phyloP scores from a whole-genome alignment of 169 alveolate genomes.

The Hammondia hammondi region DNA sequence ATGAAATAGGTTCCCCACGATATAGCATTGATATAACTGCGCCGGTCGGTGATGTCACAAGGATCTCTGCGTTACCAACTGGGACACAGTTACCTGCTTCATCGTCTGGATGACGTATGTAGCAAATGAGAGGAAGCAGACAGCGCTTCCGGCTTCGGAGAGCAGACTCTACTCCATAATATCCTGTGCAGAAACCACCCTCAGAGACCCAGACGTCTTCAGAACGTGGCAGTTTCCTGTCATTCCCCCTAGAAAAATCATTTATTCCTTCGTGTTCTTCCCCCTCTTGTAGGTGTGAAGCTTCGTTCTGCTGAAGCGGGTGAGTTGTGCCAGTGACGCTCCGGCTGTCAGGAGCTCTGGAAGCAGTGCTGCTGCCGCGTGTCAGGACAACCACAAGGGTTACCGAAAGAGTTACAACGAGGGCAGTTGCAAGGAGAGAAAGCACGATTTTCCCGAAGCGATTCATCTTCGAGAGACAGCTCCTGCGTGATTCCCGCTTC shows the following conservation, averaged over 20 bases:
- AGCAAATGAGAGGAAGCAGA: slow-evolving; percentile 21
- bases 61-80: no score
- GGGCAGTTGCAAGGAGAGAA: not conserved
- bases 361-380: not conserved
- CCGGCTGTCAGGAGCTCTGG: not conserved
- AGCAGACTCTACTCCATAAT: not conserved
- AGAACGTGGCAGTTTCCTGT: not conserved
- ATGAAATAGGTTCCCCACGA: no score
- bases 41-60: no score
- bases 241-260: not conserved
- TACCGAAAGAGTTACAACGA: not conserved
- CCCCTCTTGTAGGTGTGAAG: not conserved
- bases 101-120: not conserved
- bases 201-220: not conserved
- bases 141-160: not conserved
- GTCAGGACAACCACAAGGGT: not conserved
- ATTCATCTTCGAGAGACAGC: not conserved
- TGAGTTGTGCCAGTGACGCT: not conserved
- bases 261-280: no score
- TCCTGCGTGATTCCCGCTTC: not conserved
- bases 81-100: not conserved
- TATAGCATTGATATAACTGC: no score
- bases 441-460: not conserved
- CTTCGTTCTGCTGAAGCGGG: not conserved
- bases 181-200: not conserved